These are phyloP conservation scores for Pleurostoma richardsiae DNA, from an alignment of 2,329 filamentous ascomycete species.

Conservation along the genomic window DNA sequence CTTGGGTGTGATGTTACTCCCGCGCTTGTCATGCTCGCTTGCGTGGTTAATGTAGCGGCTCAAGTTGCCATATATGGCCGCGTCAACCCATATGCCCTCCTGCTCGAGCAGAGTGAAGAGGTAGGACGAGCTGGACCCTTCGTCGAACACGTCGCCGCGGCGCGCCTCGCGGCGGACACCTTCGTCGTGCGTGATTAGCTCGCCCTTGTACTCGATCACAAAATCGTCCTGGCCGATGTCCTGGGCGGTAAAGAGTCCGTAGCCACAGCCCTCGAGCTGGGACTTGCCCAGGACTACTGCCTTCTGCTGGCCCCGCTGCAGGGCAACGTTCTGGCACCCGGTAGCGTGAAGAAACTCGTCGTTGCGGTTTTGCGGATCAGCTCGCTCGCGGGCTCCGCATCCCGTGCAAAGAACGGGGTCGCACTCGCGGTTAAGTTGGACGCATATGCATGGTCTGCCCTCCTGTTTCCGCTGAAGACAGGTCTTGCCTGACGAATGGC, in stretches of 20 bases:
- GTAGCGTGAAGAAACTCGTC: slow-evolving; percentile 49
- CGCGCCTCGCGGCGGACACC: slow-evolving; percentile 62
- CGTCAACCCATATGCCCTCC: slow-evolving; percentile 66
- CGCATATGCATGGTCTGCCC: slow-evolving; percentile 61
- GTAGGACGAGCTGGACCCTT: slow-evolving; percentile 60
- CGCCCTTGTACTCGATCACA: slow-evolving; percentile 76
- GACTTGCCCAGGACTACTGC: slow-evolving; percentile 66
- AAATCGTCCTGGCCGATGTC: slow-evolving; percentile 65
- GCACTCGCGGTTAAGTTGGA: slow-evolving; percentile 70
- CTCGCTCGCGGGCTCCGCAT: slow-evolving; percentile 65
- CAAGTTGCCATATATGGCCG: slow-evolving; percentile 72
- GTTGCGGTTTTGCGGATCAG: slow-evolving; percentile 63
- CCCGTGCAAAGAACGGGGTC: slow-evolving; percentile 69
- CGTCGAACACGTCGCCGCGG: slow-evolving; percentile 56
- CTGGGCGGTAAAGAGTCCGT: slow-evolving; percentile 70
- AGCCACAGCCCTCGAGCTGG: slow-evolving; percentile 62
- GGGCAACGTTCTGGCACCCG: slow-evolving; percentile 66
- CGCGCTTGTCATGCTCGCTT: slow-evolving; percentile 37
- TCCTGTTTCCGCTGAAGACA: slow-evolving; percentile 53
- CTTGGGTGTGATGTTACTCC: slow-evolving; percentile 59
- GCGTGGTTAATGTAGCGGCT: slow-evolving; percentile 82
- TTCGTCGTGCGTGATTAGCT: slow-evolving; percentile 67
- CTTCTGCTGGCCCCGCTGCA: slow-evolving; percentile 65
- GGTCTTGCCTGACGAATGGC: slow-evolving; percentile 53
- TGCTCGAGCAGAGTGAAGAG: slow-evolving; percentile 55